Evolutionary conservation across 257 asterid species (phyloP).

Genomic region (Nicotiana paniculata): DNA sequence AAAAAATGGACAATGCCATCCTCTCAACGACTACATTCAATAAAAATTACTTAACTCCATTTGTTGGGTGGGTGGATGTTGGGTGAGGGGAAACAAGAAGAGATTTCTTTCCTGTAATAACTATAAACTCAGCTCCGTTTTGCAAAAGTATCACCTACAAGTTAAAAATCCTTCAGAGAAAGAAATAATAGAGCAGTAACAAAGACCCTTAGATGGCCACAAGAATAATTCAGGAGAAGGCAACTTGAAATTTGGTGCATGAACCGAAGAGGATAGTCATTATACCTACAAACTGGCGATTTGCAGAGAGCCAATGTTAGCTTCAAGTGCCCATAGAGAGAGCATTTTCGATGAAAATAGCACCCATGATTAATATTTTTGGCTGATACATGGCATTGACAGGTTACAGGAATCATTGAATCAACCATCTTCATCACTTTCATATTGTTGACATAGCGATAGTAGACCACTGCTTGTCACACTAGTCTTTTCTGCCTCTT

Average conservation of each 20-base stretch:
- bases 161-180: no score
- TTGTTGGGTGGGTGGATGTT: no score
- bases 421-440: constrained; percentile 44
- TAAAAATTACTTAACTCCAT: no score
- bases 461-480: constrained; percentile 28
- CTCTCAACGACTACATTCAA: no score
- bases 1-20: no score
- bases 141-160: no score
- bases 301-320: not conserved
- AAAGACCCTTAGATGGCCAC: not conserved
- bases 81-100: no score
- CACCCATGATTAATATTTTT: not conserved
- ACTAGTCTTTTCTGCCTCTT: constrained; percentile 8
- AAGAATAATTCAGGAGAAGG: not conserved
- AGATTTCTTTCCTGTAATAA: no score
- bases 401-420: not conserved
- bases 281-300: not conserved
- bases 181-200: not conserved
- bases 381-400: not conserved
- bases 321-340: not conserved
- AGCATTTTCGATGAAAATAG: not conserved
- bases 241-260: not conserved
- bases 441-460: constrained; percentile 54
- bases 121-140: no score
- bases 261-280: not conserved